Base-by-base conservation (phyloP, 768 basidiomycete species). In the Lentinula sp. region DNA sequence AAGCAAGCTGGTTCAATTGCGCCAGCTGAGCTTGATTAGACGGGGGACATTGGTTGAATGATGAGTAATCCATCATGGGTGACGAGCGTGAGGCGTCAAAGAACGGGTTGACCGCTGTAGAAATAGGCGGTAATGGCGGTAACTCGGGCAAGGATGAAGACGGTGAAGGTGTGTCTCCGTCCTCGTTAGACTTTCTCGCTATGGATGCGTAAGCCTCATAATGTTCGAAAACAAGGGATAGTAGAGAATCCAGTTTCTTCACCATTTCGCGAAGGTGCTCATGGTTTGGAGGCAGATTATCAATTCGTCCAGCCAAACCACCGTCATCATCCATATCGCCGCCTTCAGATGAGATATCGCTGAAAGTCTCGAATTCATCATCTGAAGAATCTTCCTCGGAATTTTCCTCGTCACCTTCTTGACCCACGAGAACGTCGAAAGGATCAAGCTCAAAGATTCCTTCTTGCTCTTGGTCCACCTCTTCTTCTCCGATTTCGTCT, bases 171-270 rank as follows among this genome's bases (percentile, higher is more conserved):
- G 63, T 48, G 56, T 67, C 57, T 66, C 59, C 23, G 8, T 50
- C 36, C 12, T 35, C 32, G n/a, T 45, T 28, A 6, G 46, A 59
- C 18, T 67, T 61, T 51, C 64, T 66, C 3, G 68, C 66, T 52
- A 71, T 49, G 6, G 66, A 61, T 18, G 71, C 68, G 62, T 79
- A 76, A 15, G 81, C 76, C 61, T 87, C 78, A 67, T 98, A 89
- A 70, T 98, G 90, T 60, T 93, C 85, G 65, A 98, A 93, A 55
- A 97, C 73, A 33, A 95, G 80, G 36, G 84, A 85, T 33, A 98
- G 77, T 66, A 98, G 93, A 2, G 87, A 82, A 69, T 99, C 97
- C 18, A 99, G 82, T 67, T 99, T 99, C 67, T 82, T 81, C 55
- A 92, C 88, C 94, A 97, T 96, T 51, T 87, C 90, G 59, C 85